Evolutionary conservation across 192 early-diverging fungal genomes (phyloP), one percentile per base, ranked within the genome.

Genomic region (Mortierella alpina): DNA sequence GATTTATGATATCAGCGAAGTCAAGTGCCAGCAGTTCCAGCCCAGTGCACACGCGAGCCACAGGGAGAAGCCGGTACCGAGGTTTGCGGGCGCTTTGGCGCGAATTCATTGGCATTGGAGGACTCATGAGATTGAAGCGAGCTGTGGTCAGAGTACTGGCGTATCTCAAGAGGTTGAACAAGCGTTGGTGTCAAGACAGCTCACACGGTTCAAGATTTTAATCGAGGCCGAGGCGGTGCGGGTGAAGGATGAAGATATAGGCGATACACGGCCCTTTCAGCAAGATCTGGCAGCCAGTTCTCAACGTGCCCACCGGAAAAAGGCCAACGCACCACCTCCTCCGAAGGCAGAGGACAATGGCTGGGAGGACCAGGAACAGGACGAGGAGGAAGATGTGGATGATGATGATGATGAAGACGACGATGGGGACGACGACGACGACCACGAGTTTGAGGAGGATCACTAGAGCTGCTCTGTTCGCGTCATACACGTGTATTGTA

Each of bases 21-120:
- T 48, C 2, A 80, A 68, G 41, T 66, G 65, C 60, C 77, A 80
- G 22, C 77, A 80, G 41, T 80, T 80, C 66, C 77, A 72, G 55
- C 65, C 69, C 6, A 53, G 46, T 1, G 57, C 70, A 7, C 50
- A 61, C 22, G 69, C 50, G 2, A 72, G 41, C 31, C 70, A 80
- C 49, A 72, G 68, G 47, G 77, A 80, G 49, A 72, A 72, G 15
- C 77, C 77, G 7, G 18, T 40, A 9, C 46, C 53, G 23, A 63
- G 59, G 47, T 31, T 56, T 39, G 52, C 56, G 10, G 77, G 77
- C 0, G 13, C 50, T 7, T 31, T 47, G 17, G 59, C 77, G 5
- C 47, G 66, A 42, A 62, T 72, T 6, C 54, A 57, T 14, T 80
- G 77, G 77, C 57, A 56, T 4, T 80, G 64, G 47, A 54, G 40